Evolutionary conservation across 192 early-diverging fungal species (phyloP), one percentile per base, ranked within the genome.

Genomic region (Podila horticola): DNA sequence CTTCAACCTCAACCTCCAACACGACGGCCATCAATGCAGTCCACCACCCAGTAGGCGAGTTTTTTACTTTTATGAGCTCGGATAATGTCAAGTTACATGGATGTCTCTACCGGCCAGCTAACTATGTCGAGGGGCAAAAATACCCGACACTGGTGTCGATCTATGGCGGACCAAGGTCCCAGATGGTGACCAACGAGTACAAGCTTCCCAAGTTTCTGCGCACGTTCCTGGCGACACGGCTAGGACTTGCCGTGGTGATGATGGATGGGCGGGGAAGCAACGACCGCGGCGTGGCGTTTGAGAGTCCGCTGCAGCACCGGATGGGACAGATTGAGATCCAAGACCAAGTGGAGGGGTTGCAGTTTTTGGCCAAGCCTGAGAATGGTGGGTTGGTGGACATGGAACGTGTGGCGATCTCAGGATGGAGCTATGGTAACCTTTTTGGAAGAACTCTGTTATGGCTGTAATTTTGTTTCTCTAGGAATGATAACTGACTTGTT

Each of bases 161-260:
- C 17, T 94, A 94, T 62, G 93, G 93, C 19, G 93, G 93, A 5
- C 93, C 93, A 10, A 85, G 91, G 68, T 89, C 89, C 50, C 92
- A 93, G 69, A 74, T 92, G 71, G 91, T 94, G 12, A 91, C 88
- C 5, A 94, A 93, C 58, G 93, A 92, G 22, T 93, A 86, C 69
- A 89, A 92, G 41, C 86, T 87, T 55, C 89, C 92, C 13, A 88
- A 90, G 34, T 79, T 90, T 26, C 63, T 87, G 20, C 84, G 93
- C 8, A 74, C 89, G 28, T 85, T 91, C 3, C 74, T 94, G 84
- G 85, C 90, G 10, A 75, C 83, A 3, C 65, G 84, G 15, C 65
- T 87, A 36, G 88, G 86, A 41, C 85, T 87, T 77, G 82, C 86
- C 0, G 90, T 93, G 0, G 85, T 92, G 10, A 83, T 91, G 36